phyloP scores from a whole-genome alignment of 192 early-diverging fungal genomes.

The Coemansia nantahalensis region DNA sequence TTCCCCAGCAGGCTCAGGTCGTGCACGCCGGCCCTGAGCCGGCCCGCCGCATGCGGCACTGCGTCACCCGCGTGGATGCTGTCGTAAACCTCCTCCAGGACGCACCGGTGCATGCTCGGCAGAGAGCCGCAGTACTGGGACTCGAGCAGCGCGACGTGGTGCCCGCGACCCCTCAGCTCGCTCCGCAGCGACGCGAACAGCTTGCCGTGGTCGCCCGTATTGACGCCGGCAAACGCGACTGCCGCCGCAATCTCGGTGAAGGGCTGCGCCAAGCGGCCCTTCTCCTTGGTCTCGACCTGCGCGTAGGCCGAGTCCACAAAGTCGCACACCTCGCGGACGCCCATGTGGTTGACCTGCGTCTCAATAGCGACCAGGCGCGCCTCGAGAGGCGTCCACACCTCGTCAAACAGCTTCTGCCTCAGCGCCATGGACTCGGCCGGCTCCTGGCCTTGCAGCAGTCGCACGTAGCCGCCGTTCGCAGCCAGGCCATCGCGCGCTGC shows the following conservation, averaged over 20 bases:
- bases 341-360: slow-evolving; percentile 57
- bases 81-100: slow-evolving; percentile 70
- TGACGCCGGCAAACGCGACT: slow-evolving; percentile 69
- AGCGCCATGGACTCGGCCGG: slow-evolving; percentile 50
- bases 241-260: slow-evolving; percentile 70
- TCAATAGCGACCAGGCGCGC: slow-evolving; percentile 29
- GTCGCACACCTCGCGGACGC: slow-evolving; percentile 54
- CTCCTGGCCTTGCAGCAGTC: slow-evolving; percentile 59
- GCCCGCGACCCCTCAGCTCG: slow-evolving; percentile 21
- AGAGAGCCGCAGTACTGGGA: slow-evolving; percentile 68
- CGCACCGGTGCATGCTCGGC: slow-evolving; percentile 56
- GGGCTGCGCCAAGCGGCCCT: slow-evolving; percentile 52
- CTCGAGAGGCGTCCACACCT: slow-evolving; percentile 57
- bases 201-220: slow-evolving; percentile 72
- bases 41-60: slow-evolving; percentile 6
- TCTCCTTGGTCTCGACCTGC: slow-evolving; percentile 21
- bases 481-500: neutral
- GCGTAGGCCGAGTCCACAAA: slow-evolving; percentile 63
- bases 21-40: slow-evolving; percentile 51
- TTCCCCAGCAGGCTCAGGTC: slow-evolving; percentile 66
- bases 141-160: slow-evolving; percentile 64
- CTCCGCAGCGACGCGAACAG: slow-evolving; percentile 66
- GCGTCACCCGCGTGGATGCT: slow-evolving; percentile 13
- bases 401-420: slow-evolving; percentile 52
- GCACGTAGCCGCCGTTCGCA: slow-evolving; percentile 58